Evolutionary conservation across 1,284 basidiomycete species (phyloP), one percentile per base, ranked within the genome.

Genomic region (Cutaneotrichosporon cyanovorans): DNA sequence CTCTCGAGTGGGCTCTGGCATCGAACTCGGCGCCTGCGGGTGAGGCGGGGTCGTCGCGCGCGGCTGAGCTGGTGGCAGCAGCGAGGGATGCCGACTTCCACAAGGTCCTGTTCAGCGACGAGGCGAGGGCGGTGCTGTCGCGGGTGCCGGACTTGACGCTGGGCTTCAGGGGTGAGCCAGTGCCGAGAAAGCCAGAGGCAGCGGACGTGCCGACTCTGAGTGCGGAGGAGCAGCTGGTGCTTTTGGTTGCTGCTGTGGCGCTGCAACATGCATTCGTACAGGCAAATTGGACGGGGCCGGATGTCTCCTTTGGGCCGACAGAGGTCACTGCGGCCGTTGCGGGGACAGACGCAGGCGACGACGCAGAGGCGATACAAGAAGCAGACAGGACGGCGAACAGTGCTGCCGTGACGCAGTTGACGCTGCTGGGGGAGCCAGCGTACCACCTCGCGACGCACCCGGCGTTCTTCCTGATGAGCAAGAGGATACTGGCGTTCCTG

Each of bases 241-340:
- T 78, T 32, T 76, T 97, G 31, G 68, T 78, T 14, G 58, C 89
- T 1, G 89, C 82, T 0, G 77, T 92, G 3, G 83, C 88, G 4
- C 83, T 83, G 46, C 75, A 97, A 22, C 88, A 95, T 56, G 81
- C 87, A 0, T 99, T 93, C 72, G 76, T 93, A 0, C 95, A 98
- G 69, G 77, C 78, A 31, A 99, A 99, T 71, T 99, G 90, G 90
- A 97, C 92, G 0, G 95, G 95, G 1, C 95, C 95, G 1, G 79
- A 88, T 60, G 77, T 95, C 35, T 75, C 83, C 51, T 65, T 90
- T 63, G 38, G 68, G 39, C 49, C 71, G 32, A 28, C 25, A 28
- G 25, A 28, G 25, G 8, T 28, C n/a, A n/a, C n/a, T n/a, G 16
- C 66, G 9, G 65, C 71, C 21, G 50, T 73, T 4, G 76, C 46